phyloP scores from a whole-genome alignment of 345 rosid species.

The Syzygium aromaticum region DNA sequence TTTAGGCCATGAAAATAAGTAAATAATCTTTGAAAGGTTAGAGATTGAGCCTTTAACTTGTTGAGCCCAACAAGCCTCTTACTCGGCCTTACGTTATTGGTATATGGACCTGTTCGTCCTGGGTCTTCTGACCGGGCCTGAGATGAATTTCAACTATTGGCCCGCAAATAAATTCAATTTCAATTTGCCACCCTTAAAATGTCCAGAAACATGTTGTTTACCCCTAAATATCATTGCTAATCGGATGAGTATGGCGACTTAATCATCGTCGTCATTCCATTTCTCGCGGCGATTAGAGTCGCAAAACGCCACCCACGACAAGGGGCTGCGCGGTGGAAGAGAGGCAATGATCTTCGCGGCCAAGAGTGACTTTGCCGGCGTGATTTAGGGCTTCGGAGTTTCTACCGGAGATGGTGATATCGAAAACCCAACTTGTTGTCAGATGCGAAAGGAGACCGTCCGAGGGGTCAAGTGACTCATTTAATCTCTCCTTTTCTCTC shows the following conservation, averaged over 20 bases:
- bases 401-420: neutral
- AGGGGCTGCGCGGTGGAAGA: neutral
- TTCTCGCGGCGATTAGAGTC: neutral
- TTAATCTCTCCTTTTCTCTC: neutral
- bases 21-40: neutral
- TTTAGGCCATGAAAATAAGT: neutral
- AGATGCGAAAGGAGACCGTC: neutral
- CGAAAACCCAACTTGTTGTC: neutral
- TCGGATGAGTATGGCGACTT: neutral
- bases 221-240: neutral
- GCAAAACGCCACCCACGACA: neutral
- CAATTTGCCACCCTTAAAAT: neutral
- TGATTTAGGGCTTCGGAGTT: neutral
- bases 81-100: neutral
- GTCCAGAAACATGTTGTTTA: neutral
- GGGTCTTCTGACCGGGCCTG: neutral
- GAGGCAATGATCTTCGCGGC: neutral
- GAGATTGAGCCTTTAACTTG: neutral
- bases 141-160: neutral
- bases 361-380: neutral
- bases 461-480: neutral
- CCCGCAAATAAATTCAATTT: neutral
- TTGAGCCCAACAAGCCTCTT: neutral
- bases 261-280: neutral
- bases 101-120: neutral